Evolutionary conservation across 768 basidiomycete genomes (phyloP), one percentile per base, ranked within the genome.

Genomic region (Pluteus cervinus): DNA sequence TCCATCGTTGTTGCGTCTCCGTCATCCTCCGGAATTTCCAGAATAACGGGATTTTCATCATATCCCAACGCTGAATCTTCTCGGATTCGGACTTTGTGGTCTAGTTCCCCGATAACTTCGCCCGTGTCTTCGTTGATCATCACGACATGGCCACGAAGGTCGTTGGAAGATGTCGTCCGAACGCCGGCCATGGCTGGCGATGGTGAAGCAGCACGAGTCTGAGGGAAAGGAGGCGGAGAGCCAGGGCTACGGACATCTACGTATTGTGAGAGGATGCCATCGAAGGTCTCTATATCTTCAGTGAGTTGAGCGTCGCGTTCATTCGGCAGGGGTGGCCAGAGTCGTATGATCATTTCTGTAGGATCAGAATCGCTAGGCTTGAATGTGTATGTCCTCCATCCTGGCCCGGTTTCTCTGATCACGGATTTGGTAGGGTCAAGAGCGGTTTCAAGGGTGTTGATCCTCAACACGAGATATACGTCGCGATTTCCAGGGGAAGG

Each of bases 71-170:
- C 50, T 1, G 73, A 67, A 46, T 82, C 82, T 51, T 85, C 84
- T 16, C 62, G 60, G 15, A 85, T 66, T 25, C 58, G 54, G 41
- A 84, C 62, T 36, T 63, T 54, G 32, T 76, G 65, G 40, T 81
- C 81, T 7, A 87, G 64, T 51, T 80, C 75, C 0, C 81, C 84
- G 10, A 88, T 66, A 8, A 87, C 67, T 44, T 85, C 76, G 2
- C 85, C 85, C 30, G 70, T 79, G 28, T 75, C 69, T 53, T 87
- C 75, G 52, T 89, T 76, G 37, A 88, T 70, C 43, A 86, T 70
- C 25, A 87, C 75, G 21, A 87, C 67, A 34, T 72, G 73, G 4
- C 84, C 82, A 18, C 66, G 58, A 23, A 69, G 57, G 45, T 69
- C 66, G 30, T 62, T 47, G 44, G 8, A 12, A 30, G 46, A 37